A percentile compares a stretch with the other conserved stretches of the same genome.
These are phyloP conservation scores for Irpex sp. DNA, from an alignment of 1,284 basidiomycete genomes.

Conservation along the genomic window DNA sequence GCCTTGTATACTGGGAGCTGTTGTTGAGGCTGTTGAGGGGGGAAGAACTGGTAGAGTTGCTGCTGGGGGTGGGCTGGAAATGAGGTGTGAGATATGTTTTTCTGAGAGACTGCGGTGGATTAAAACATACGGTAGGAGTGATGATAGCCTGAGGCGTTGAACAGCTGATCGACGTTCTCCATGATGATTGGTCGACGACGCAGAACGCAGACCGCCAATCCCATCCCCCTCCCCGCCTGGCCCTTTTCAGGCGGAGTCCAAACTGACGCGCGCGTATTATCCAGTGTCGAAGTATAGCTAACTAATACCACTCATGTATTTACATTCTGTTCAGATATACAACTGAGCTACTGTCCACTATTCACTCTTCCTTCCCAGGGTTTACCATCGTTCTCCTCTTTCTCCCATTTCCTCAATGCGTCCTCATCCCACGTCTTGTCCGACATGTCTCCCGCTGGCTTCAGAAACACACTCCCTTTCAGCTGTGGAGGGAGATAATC, in stretches of 20 bases:
- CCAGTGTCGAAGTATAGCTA: too few species aligned
- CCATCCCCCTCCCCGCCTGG: not conserved
- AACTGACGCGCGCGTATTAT: not conserved
- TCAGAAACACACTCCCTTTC: slow-evolving; percentile 46
- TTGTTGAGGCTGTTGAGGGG: slow-evolving; percentile 19
- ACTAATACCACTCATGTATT: too few species aligned
- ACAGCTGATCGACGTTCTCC: slow-evolving; percentile 64
- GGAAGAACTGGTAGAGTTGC: slow-evolving; percentile 21
- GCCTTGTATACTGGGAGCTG: slow-evolving; percentile 16
- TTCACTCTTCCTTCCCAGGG: slow-evolving; percentile 54
- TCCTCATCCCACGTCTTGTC: slow-evolving; percentile 75
- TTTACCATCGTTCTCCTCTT: slow-evolving; percentile 53
- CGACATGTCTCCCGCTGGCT: slow-evolving; percentile 44
- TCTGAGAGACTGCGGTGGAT: slow-evolving; percentile 1
- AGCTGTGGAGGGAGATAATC: slow-evolving; percentile 50
- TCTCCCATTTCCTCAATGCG: slow-evolving; percentile 73
- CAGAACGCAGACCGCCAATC: slow-evolving; percentile 16
- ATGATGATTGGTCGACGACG: slow-evolving; percentile 44
- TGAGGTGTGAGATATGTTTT: slow-evolving; percentile 2
- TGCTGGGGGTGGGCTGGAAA: slow-evolving; percentile 26
- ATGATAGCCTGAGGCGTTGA: slow-evolving; percentile 48
- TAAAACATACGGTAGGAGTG: slow-evolving; percentile 38
- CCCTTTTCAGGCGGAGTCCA: not conserved
- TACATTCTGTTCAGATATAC: too few species aligned
- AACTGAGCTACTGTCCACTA: too few species aligned